Evolutionary conservation across 768 basidiomycete species (phyloP), one percentile per base, ranked within the genome.

Genomic region (Mycena filopes): DNA sequence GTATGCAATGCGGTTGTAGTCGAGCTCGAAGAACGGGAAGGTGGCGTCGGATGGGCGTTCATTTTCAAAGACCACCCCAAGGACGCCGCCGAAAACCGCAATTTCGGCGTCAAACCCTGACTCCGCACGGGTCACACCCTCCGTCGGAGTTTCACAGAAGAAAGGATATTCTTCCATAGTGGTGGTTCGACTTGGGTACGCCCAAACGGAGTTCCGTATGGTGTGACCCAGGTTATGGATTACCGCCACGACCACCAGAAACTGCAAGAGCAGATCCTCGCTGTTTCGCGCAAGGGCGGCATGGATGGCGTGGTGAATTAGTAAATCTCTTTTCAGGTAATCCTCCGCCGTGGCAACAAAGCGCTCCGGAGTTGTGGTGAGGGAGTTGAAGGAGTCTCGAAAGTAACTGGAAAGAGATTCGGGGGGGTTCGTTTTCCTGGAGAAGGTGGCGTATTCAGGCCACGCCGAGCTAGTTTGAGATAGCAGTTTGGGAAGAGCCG

Each of bases 141-240:
- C 3, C 7, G 12, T 21, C 3, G 9, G 9, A 7, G 20, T 12
- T 36, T 38, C 31, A 18, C 11, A 2, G 36, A 11, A 53, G 21
- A 53, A 53, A 36, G 50, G 50, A 53, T 31, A 38, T 25, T 38
- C n/a, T 21, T 53, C 50, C 36, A 23, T 53, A 11, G n/a, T 12
- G n/a, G 4, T 25, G 4, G 36, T 21, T 23, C 20, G n/a, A 25
- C 36, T 25, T n/a, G 3, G 9, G 36, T 23, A 53, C 8, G 21
- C n/a, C 36, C 31, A 36, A 15, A 25, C 36, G 16, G n/a, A 40
- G 11, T 53, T 18, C 25, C 50, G 33, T 1, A 53, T 2, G 36
- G 50, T 11, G 23, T 53, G 50, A 0, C 33, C 50, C 4, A 53
- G 11, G 31, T 38, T 20, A n/a, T 38, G 50, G 11, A 40, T n/a